These are phyloP conservation scores for Aspergillus sp. DNA, from an alignment of 2,329 filamentous ascomycete genomes.

Conservation along the genomic window DNA sequence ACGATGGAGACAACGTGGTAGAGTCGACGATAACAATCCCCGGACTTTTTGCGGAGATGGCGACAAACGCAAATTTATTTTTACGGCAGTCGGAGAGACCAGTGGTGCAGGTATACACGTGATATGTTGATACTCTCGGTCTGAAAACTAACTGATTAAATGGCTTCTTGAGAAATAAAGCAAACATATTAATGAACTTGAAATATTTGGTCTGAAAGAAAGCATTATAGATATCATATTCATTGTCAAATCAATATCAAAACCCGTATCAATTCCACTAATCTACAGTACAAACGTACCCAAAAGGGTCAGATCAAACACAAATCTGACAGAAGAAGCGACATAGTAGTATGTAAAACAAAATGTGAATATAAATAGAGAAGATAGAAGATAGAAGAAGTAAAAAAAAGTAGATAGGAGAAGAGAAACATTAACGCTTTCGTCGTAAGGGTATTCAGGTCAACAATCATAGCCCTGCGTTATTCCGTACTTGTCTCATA, in stretches of 20 bases:
- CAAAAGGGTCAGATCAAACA: background rate
- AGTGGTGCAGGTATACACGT: conserved; percentile 16
- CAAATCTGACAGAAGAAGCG: background rate
- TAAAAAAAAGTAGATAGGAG: conserved; percentile 6
- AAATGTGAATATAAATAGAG: background rate
- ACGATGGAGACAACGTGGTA: too few relatives aligned
- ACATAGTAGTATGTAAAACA: background rate
- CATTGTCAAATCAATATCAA: background rate
- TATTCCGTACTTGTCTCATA: conserved; percentile 20
- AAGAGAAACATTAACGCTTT: conserved; percentile 20
- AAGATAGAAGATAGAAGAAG: conserved; percentile 7
- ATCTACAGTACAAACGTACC: conserved; percentile 1
- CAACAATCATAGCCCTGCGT: conserved; percentile 29
- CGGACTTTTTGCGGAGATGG: too few relatives aligned
- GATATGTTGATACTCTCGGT: conserved; percentile 3
- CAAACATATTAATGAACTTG: background rate
- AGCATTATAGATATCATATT: conserved; percentile 1
- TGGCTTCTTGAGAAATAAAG: background rate
- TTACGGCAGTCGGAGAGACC: conserved; percentile 15
- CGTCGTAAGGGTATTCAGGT: conserved; percentile 22
- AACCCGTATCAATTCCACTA: too few relatives aligned
- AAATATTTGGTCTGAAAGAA: background rate
- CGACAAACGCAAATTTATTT: conserved; percentile 27
- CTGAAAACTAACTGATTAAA: background rate
- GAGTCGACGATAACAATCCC: too few relatives aligned